Conservation (phyloP, 805 yeast species). For the Starmerella etchellsii region DNA sequence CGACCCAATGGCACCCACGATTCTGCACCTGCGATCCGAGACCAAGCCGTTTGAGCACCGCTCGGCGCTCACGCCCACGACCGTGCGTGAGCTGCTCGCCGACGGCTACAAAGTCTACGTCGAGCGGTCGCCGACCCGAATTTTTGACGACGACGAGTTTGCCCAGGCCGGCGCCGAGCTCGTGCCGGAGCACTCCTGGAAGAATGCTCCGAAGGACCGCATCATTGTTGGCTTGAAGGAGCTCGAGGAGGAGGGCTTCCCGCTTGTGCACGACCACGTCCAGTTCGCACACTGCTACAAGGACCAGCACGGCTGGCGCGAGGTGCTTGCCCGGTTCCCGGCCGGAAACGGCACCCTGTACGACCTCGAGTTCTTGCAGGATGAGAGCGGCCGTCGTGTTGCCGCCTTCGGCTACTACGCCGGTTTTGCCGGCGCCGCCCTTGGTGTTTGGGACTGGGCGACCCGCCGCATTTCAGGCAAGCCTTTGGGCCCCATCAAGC, state of each 20-base stretch:
- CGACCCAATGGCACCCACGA: conserved; percentile 22
- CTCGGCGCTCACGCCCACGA: conserved; percentile 89
- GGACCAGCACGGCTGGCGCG: conserved; percentile 94
- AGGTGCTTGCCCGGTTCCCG: conserved; percentile 78
- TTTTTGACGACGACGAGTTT: conserved; percentile 66
- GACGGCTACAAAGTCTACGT: conserved; percentile 79
- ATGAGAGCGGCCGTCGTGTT: conserved; percentile 92
- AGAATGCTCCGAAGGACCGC: conserved; percentile 76
- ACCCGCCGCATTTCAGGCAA: conserved; percentile 57
- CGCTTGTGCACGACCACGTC: conserved; percentile 87
- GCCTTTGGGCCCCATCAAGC: conserved; percentile 66
- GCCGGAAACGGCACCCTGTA: conserved; percentile 82
- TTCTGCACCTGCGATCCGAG: conserved; percentile 87
- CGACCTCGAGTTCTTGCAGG: conserved; percentile 88
- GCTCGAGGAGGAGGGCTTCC: conserved; percentile 85
- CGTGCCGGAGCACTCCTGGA: conserved; percentile 93
- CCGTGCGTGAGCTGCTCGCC: conserved; percentile 59
- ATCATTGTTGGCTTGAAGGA: conserved; percentile 90
- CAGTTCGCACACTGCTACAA: conserved; percentile 99
- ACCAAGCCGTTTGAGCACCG: conserved; percentile 95
- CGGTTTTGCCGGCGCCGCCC: conserved; percentile 99
- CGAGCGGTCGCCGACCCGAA: conserved; percentile 76
- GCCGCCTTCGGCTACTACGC: conserved; percentile 99
- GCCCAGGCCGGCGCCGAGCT: conserved; percentile 65
- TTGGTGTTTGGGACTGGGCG: conserved; percentile 91